These are phyloP conservation scores for Candida ponderosae DNA, from an alignment of 805 yeast species.

Conservation along the genomic window DNA sequence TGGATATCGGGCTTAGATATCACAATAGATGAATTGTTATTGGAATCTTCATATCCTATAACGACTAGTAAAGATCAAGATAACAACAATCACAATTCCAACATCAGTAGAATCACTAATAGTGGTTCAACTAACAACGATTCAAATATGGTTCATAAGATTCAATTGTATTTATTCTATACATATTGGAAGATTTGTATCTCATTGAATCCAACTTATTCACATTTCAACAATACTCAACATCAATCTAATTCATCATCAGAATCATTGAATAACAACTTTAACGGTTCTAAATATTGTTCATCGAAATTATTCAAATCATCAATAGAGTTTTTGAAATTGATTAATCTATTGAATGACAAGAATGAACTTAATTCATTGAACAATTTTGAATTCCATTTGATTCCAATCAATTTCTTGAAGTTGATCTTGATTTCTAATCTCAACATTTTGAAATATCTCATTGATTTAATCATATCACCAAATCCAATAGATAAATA, in stretches of 20 bases:
- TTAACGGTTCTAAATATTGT: slow-evolving; percentile 3
- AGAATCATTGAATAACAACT: slow-evolving; percentile 3
- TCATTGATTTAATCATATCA: background rate
- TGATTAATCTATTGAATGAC: slow-evolving; percentile 2
- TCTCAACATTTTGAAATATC: slow-evolving; percentile 9
- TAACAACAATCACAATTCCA: slow-evolving; percentile 5
- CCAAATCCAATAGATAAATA: slow-evolving; percentile 2
- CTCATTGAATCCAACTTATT: slow-evolving; percentile 23
- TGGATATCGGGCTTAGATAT: slow-evolving; percentile 16
- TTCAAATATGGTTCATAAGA: slow-evolving; percentile 31
- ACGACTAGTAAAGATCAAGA: slow-evolving; percentile 13
- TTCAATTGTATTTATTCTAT: slow-evolving; percentile 37
- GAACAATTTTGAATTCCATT: slow-evolving; percentile 20
- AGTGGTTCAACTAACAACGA: slow-evolving; percentile 23
- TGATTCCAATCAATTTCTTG: slow-evolving; percentile 19
- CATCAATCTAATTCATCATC: too few species aligned
- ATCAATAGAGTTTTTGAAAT: slow-evolving; percentile 5
- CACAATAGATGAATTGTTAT: slow-evolving; percentile 19
- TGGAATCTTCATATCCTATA: slow-evolving; percentile 25
- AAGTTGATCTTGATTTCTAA: slow-evolving; percentile 14
- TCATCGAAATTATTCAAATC: background rate
- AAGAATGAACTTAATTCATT: slow-evolving; percentile 3
- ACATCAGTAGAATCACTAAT: slow-evolving; percentile 13
- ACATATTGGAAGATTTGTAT: slow-evolving; percentile 33
- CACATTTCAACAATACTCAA: too few species aligned